phyloP scores from a whole-genome alignment of 2,329 filamentous ascomycete species.

The Cytospora piceae region DNA sequence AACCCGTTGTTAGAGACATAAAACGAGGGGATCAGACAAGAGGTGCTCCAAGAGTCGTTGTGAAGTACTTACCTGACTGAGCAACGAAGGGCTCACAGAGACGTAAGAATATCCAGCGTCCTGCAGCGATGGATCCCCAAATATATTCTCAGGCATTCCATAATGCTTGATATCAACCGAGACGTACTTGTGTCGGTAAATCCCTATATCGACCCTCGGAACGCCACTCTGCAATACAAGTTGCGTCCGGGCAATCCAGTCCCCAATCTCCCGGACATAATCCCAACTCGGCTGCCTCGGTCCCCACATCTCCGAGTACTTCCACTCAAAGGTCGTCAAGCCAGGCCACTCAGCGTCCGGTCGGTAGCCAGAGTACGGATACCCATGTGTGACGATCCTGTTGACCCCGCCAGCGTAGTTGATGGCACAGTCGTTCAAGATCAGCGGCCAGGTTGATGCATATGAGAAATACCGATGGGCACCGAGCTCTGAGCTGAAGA shows the following conservation, averaged over 20 bases:
- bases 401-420: conserved; percentile 24
- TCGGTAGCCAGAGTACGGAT: conserved; percentile 17
- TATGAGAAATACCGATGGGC: conserved; percentile 17
- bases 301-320: conserved; percentile 22
- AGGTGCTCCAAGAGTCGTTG: background rate
- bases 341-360: conserved; percentile 21
- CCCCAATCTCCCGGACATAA: conserved; percentile 18
- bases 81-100: conserved; percentile 17
- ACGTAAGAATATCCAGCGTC: conserved; percentile 18
- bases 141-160: conserved; percentile 14
- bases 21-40: background rate
- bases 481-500: conserved; percentile 21
- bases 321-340: conserved; percentile 22
- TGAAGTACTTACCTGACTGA: background rate
- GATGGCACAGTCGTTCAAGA: conserved; percentile 24
- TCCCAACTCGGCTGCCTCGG: conserved; percentile 20
- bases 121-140: conserved; percentile 14
- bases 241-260: conserved; percentile 21
- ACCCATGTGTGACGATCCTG: conserved; percentile 24
- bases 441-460: conserved; percentile 15
- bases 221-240: conserved; percentile 19
- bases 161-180: conserved; percentile 23
- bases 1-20: background rate
- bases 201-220: conserved; percentile 13
- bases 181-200: conserved; percentile 24